Evolutionary conservation across 208 protist species (phyloP).

Genomic region (Crithidia brevicula): DNA sequence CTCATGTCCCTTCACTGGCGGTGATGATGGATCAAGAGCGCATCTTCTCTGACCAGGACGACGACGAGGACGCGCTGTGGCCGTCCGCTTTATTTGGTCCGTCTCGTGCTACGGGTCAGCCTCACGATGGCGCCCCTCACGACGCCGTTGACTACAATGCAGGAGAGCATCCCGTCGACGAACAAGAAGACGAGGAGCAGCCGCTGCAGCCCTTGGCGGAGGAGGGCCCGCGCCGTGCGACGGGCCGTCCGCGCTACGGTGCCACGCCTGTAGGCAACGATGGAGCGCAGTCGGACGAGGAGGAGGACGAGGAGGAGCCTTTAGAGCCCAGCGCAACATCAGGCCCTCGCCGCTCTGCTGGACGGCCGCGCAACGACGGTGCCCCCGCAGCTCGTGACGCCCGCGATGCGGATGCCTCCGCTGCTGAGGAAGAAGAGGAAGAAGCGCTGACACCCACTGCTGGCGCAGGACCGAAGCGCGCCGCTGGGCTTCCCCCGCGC

Average conservation of each 20-base stretch:
- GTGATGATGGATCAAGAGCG: conserved; percentile 4
- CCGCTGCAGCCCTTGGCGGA: background rate
- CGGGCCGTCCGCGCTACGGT: background rate
- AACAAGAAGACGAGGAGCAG: background rate
- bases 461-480: background rate
- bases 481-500: background rate
- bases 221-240: background rate
- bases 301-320: background rate
- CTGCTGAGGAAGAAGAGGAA: background rate
- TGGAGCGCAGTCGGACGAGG: background rate
- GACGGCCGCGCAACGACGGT: background rate
- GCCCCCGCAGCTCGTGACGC: background rate
- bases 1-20: background rate
- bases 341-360: background rate
- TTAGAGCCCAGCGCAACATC: background rate
- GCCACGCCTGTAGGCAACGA: background rate
- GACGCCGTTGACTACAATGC: no score
- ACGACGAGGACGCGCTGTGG: conserved; percentile 9
- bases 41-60: conserved; percentile 11
- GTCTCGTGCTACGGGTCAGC: background rate
- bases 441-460: background rate
- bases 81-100: conserved; percentile 11
- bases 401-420: background rate
- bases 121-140: background rate
- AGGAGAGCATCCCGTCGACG: background rate